These are phyloP conservation scores for Dacryopinax primogenitus DNA, from an alignment of 768 basidiomycete species.

Conservation along the genomic window DNA sequence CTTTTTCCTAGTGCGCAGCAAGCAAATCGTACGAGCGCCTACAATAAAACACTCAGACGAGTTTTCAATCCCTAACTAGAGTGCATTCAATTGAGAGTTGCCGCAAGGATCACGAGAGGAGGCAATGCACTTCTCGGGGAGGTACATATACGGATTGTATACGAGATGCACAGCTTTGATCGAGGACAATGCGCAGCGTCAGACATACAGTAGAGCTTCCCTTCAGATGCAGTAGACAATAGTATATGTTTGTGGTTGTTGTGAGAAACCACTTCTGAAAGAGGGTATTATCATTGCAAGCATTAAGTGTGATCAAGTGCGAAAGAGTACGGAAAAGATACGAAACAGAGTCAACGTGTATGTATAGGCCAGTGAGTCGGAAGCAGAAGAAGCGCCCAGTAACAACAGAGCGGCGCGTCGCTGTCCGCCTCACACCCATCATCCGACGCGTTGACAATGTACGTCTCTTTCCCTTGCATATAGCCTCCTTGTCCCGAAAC, in stretches of 20 bases:
- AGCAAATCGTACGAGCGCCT: not conserved
- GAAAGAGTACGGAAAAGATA: not conserved
- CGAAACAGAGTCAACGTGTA: not conserved
- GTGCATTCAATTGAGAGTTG: not conserved
- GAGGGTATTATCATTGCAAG: not conserved
- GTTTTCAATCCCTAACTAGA: not conserved
- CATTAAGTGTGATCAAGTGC: not conserved
- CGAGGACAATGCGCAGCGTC: not conserved
- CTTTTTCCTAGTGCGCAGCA: not conserved
- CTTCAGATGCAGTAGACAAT: not conserved
- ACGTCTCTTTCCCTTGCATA: not conserved
- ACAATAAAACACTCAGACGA: not conserved
- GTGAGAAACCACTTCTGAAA: not conserved
- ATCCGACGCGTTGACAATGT: not conserved
- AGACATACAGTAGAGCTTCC: not conserved
- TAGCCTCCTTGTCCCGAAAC: not conserved
- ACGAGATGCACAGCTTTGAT: constrained; percentile 4
- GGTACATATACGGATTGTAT: not conserved
- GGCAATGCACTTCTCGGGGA: not conserved
- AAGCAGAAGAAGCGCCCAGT: constrained; percentile 7
- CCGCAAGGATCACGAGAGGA: not conserved
- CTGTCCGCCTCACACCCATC: not conserved
- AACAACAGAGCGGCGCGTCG: not conserved
- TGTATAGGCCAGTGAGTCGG: not conserved
- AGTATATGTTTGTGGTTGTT: not conserved